Conservation (phyloP, 148 eudicot genomes). For the Camellia sinensis region DNA sequence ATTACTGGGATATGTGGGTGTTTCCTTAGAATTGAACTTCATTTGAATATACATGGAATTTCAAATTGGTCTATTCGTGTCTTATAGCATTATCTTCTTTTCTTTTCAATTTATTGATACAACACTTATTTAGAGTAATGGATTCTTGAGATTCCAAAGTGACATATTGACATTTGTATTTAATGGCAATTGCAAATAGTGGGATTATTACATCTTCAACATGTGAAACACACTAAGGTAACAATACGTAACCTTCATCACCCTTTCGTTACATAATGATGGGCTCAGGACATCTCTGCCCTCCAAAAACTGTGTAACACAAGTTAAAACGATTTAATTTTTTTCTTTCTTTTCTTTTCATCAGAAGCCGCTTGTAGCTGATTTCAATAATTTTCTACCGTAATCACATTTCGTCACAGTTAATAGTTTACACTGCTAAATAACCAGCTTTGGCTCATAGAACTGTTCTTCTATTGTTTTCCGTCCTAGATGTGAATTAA, state of each 20-base stretch:
- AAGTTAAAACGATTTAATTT: not conserved
- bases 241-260: not conserved
- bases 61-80: not conserved
- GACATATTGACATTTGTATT: not conserved
- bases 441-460: not conserved
- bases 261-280: not conserved
- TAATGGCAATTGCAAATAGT: not conserved
- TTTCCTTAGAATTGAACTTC: not conserved
- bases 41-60: not conserved
- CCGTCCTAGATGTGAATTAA: slow-evolving; percentile 1
- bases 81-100: not conserved
- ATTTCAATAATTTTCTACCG: not conserved
- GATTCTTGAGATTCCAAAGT: not conserved
- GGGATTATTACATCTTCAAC: not conserved
- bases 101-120: not conserved
- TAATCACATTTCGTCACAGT: not conserved
- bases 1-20: not conserved
- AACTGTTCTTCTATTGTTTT: not conserved
- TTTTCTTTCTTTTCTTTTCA: not conserved
- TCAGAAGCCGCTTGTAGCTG: not conserved
- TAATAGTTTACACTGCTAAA: not conserved
- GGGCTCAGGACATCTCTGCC: not conserved
- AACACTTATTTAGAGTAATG: not conserved
- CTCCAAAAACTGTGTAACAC: not conserved
- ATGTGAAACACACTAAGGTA: not conserved